Evolutionary conservation across 306 rosid genomes (phyloP).

Genomic region (Abrus precatorius): DNA sequence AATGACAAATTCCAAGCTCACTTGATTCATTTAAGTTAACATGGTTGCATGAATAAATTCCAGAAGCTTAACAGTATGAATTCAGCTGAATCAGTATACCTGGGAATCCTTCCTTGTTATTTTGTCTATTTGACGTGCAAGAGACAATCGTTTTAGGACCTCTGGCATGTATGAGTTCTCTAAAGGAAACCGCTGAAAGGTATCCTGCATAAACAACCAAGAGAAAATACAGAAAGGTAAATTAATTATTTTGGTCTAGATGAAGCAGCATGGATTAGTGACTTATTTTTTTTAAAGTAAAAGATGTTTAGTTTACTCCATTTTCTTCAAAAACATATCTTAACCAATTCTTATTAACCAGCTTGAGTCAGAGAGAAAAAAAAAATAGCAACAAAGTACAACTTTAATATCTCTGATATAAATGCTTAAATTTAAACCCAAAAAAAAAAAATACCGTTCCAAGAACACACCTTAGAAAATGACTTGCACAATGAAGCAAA

Average conservation of each 20-base stretch:
- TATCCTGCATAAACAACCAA: constrained; percentile 60
- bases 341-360: constrained; percentile 33
- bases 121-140: constrained; percentile 92
- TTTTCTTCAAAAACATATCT: constrained; percentile 12
- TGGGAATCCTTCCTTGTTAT: constrained; percentile 81
- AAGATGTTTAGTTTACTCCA: neutral
- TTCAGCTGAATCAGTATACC: constrained; percentile 61
- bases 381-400: constrained; percentile 23
- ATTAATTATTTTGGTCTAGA: constrained; percentile 33
- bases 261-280: constrained; percentile 32
- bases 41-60: constrained; percentile 23
- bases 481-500: constrained; percentile 91
- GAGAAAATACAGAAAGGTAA: constrained; percentile 22
- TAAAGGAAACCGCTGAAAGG: constrained; percentile 82
- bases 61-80: constrained; percentile 25
- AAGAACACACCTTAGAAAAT: constrained; percentile 78
- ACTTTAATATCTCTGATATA: constrained; percentile 17
- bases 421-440: constrained; percentile 15
- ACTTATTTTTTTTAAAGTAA: constrained; percentile 42
- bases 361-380: neutral
- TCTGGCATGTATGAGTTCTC: constrained; percentile 91
- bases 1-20: constrained; percentile 14
- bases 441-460: neutral
- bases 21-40: neutral
- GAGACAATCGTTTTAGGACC: constrained; percentile 81